Percentiles rank a stretch among this genome's conserved stretches.
Conservation (phyloP, 2,329 filamentous ascomycete genomes). For the Hirsutella thompsonii region DNA sequence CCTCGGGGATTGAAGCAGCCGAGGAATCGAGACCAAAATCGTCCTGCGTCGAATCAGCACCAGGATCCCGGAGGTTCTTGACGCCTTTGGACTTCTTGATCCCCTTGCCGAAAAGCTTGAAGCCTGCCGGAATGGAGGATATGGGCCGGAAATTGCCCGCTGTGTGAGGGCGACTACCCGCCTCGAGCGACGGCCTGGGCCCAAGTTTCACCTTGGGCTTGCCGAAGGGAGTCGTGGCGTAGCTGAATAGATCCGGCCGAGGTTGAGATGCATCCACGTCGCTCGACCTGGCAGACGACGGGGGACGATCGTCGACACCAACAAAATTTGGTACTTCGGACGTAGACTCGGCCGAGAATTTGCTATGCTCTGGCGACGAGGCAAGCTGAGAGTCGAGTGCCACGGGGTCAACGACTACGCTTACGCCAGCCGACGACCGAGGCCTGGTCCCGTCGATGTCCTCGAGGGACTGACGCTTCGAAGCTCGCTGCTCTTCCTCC, state of each 20-base stretch:
- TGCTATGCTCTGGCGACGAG: slow-evolving; percentile 32
- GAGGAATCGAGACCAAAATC: slow-evolving; percentile 21
- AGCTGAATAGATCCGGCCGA: slow-evolving; percentile 35
- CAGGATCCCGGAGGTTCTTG: slow-evolving; percentile 9
- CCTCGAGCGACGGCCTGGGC: slow-evolving; percentile 65
- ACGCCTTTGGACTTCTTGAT: slow-evolving; percentile 31
- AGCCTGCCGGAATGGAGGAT: slow-evolving; percentile 67
- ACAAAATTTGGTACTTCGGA: slow-evolving; percentile 38
- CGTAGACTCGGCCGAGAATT: slow-evolving; percentile 32
- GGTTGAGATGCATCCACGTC: slow-evolving; percentile 28
- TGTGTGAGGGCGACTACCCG: slow-evolving; percentile 46
- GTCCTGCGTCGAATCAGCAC: slow-evolving; percentile 18
- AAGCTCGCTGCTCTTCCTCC: slow-evolving; percentile 55
- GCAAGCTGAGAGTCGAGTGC: slow-evolving; percentile 40
- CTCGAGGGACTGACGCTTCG: slow-evolving; percentile 45
- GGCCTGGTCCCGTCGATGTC: slow-evolving; percentile 21
- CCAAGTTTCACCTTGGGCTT: slow-evolving; percentile 83
- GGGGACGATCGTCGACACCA: slow-evolving; percentile 29
- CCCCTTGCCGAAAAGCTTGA: slow-evolving; percentile 54
- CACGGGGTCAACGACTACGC: slow-evolving; percentile 21
- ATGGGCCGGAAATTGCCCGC: slow-evolving; percentile 56
- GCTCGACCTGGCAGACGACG: slow-evolving; percentile 30
- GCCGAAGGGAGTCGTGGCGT: slow-evolving; percentile 34
- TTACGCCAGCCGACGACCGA: slow-evolving; percentile 14
- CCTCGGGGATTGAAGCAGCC: slow-evolving; percentile 22